phyloP scores from a whole-genome alignment of 192 early-diverging fungal genomes.

The Linnemannia schmuckeri region DNA sequence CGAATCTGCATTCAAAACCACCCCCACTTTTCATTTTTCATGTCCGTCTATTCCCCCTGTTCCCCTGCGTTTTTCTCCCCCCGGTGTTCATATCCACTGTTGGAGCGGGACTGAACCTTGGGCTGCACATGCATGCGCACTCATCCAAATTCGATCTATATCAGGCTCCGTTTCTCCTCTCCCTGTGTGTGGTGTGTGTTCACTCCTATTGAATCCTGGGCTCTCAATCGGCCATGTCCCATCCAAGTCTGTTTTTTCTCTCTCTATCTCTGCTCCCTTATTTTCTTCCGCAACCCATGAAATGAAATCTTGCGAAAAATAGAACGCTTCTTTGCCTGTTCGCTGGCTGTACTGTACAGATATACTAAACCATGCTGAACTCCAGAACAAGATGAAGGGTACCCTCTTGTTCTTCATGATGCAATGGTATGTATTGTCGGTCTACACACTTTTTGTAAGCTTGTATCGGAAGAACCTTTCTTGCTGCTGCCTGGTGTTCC shows the following conservation, averaged over 20 bases:
- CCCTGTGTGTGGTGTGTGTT: neutral
- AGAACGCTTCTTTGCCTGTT: slow-evolving; percentile 3
- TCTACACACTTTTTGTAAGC: neutral
- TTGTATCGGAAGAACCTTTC: neutral
- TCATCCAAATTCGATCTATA: slow-evolving; percentile 1
- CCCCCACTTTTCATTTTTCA: neutral
- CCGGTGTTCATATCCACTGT: neutral
- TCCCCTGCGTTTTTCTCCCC: neutral
- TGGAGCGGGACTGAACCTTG: neutral
- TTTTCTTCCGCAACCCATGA: slow-evolving; percentile 21
- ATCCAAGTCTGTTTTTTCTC: neutral
- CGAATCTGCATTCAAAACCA: neutral
- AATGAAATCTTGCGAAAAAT: slow-evolving; percentile 37
- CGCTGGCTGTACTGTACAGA: too few relatives aligned
- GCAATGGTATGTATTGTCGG: neutral
- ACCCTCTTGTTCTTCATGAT: slow-evolving; percentile 1
- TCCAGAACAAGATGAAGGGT: neutral
- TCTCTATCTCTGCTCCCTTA: slow-evolving; percentile 9
- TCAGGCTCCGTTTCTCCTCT: neutral
- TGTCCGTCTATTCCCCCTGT: neutral
- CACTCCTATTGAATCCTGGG: slow-evolving; percentile 6
- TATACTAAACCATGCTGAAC: neutral
- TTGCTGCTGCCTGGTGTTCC: neutral
- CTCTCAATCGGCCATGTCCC: neutral
- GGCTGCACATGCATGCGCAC: slow-evolving; percentile 21